Evolutionary conservation across 164 flowering plant genomes (phyloP), one percentile per base, ranked within the genome.

Genomic region (Magnolia officinalis): DNA sequence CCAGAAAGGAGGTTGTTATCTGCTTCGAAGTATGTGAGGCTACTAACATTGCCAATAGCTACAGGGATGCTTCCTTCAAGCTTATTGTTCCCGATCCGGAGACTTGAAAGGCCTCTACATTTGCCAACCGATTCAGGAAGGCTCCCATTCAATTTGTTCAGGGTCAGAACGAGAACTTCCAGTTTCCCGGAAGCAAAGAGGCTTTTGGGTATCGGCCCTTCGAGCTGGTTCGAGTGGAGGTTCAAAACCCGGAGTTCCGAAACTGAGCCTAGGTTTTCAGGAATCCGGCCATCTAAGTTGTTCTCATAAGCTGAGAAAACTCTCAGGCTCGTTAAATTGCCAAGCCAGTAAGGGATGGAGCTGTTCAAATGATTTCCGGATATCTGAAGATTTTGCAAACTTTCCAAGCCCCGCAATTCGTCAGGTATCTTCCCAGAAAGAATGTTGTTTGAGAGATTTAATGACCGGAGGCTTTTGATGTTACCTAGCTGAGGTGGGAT

Each of bases 301-400:
- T 96, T 96, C 86, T 96, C 99, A 86, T 96, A 96, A 20, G 99
- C 99, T 2, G 93, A 79, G 72, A 96, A 92, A 74, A 88, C 84
- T 78, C 85, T 89, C 79, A 96, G 80, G 73, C 80, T 85, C 71
- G 90, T 87, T 81, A 94, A 81, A 75, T 90, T 87, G 0, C 92
- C 97, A 16, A 94, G 81, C 99, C 98, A 92, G 18, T 8, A 0
- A 16, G 99, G 98, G 50, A 96, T 90, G 19, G 92, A 80, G 55
- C 97, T 97, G 82, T 78, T 89, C 82, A 96, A 74, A 7, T 50
- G 82, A 85, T 96, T 96, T 29, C 87, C 81, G 50, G 88, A 93
- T 59, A 94, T 24, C 74, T 89, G 95, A 76, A 96, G 82, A 19
- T 84, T 90, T 69, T 85, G 83, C 82, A 96, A 84, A 11, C 81